These are phyloP conservation scores for Mycena maculata DNA, from an alignment of 768 basidiomycete genomes.

Conservation along the genomic window DNA sequence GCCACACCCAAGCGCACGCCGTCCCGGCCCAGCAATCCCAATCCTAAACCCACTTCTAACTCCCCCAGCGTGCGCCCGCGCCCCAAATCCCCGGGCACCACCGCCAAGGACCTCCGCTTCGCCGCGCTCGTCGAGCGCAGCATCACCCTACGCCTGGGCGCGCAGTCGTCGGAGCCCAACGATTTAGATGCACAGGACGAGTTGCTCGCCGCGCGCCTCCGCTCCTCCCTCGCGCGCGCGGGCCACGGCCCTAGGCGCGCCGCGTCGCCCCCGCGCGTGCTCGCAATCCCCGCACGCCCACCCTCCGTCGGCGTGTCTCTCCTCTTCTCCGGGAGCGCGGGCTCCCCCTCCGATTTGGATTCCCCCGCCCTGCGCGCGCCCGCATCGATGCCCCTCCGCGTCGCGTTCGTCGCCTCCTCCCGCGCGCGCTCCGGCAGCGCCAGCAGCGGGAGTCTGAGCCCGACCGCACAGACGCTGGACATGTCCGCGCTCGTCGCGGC, in stretches of 20 bases:
- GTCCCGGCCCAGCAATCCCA: neutral
- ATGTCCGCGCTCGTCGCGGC: conserved; percentile 24
- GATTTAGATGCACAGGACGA: conserved; percentile 8
- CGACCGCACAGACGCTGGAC: neutral
- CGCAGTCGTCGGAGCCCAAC: neutral
- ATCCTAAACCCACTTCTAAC: neutral
- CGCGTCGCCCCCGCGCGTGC: neutral
- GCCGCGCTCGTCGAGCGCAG: conserved; percentile 25
- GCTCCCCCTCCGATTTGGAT: neutral
- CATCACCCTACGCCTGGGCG: neutral
- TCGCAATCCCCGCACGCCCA: neutral
- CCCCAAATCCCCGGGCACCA: neutral
- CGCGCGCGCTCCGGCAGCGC: conserved; percentile 16
- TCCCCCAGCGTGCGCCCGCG: neutral
- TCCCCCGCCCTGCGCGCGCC: neutral
- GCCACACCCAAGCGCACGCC: conserved; percentile 13
- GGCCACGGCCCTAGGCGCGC: conserved; percentile 1
- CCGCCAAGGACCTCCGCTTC: conserved; percentile 6
- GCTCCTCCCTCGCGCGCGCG: neutral
- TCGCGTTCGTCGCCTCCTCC: neutral
- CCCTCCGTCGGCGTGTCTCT: neutral
- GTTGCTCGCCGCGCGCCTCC: conserved; percentile 14
- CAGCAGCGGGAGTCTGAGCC: neutral
- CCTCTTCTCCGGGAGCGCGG: conserved; percentile 11
- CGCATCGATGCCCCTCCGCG: neutral